Conservation (phyloP, 2,329 filamentous ascomycete species). For the Venturiaceae sp. region DNA sequence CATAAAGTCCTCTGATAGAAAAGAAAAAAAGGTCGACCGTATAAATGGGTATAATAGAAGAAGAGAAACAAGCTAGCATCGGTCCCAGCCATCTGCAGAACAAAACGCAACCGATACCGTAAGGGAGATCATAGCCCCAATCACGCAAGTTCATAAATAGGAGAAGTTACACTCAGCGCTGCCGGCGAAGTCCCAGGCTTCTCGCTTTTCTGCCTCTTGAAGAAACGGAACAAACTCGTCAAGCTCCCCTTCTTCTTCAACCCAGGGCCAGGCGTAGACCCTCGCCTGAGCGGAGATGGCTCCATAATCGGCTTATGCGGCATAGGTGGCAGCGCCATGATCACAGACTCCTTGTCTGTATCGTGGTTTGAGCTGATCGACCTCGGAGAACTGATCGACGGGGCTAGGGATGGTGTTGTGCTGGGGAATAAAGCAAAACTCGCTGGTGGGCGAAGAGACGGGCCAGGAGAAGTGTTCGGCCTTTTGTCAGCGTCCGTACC, state of each 20-base stretch:
- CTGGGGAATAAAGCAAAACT: conserved; percentile 2
- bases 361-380: neutral
- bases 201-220: neutral
- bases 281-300: neutral
- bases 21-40: neutral
- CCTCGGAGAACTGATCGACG: neutral
- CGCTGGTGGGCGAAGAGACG: neutral
- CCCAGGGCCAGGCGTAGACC: neutral
- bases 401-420: neutral
- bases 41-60: neutral
- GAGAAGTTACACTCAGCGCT: neutral
- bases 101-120: no score
- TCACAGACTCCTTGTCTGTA: neutral
- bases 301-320: neutral
- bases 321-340: neutral
- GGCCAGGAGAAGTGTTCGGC: neutral
- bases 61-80: neutral
- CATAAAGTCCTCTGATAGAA: neutral
- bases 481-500: neutral
- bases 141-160: neutral
- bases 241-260: conserved; percentile 1
- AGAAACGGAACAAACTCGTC: neutral
- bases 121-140: no score
- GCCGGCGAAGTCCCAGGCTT: neutral
- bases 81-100: neutral